Evolutionary conservation across 2,329 filamentous ascomycete genomes (phyloP).

Genomic region (Colletotrichum sp.): DNA sequence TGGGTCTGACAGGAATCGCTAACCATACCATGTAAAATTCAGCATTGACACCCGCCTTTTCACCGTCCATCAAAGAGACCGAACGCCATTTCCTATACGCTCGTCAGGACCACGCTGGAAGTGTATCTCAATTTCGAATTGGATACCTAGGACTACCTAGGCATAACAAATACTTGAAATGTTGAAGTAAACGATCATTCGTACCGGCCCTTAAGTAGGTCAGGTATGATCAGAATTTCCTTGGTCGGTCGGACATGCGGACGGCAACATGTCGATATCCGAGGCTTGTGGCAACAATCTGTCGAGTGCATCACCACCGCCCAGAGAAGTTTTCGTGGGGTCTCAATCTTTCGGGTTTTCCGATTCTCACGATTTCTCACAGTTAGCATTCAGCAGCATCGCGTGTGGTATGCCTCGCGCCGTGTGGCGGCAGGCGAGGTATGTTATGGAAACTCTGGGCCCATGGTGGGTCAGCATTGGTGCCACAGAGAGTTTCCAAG

Average conservation of each 20-base stretch:
- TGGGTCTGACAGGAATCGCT: neutral
- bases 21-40: no score
- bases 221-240: accelerated
- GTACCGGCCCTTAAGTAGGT: neutral
- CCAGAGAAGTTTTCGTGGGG: neutral
- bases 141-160: no score
- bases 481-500: neutral
- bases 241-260: neutral
- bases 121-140: no score
- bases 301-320: neutral
- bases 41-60: no score
- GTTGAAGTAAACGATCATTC: neutral
- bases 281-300: neutral
- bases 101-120: no score
- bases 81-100: no score
- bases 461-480: neutral
- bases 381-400: neutral
- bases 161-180: no score
- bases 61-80: no score
- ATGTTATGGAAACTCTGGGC: neutral
- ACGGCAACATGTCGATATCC: neutral
- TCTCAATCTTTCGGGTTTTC: neutral
- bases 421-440: neutral
- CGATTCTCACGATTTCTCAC: neutral
- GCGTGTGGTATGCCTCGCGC: neutral